Conservation (phyloP, 2,329 filamentous ascomycete species). For the Daldinia eschscholtzii region DNA sequence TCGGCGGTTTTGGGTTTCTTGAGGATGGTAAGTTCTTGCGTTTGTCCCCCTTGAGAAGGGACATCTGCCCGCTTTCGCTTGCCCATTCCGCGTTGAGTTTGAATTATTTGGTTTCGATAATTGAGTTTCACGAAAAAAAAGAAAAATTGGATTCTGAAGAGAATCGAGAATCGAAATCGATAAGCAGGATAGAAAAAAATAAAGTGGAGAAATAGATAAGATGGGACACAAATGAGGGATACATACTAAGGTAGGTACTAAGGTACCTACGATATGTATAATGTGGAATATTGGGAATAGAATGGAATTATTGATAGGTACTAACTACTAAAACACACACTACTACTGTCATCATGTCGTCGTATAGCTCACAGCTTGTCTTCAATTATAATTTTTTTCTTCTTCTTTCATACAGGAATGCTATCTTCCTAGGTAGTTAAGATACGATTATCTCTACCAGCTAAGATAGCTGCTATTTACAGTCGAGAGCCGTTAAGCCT, state of each 20-base stretch:
- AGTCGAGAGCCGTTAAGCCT: neutral
- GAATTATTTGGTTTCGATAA: constrained; percentile 6
- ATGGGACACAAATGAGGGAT: constrained; percentile 2
- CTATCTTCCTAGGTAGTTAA: constrained; percentile 4
- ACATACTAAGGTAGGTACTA: constrained; percentile 5
- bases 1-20: constrained; percentile 49
- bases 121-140: constrained; percentile 29
- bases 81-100: constrained; percentile 54
- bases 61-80: constrained; percentile 64
- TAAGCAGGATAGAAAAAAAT: constrained; percentile 27
- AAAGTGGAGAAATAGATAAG: constrained; percentile 30
- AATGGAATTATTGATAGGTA: neutral
- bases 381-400: constrained; percentile 5
- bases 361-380: constrained; percentile 3
- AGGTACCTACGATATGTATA: neutral
- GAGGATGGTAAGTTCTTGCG: constrained; percentile 27
- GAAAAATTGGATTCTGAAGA: constrained; percentile 21
- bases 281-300: neutral
- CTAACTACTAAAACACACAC: neutral
- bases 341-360: neutral
- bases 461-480: constrained; percentile 16
- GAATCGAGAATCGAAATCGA: neutral
- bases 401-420: constrained; percentile 25
- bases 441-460: constrained; percentile 1
- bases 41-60: constrained; percentile 20